Percentiles rank a stretch among this genome's conserved stretches.
These are phyloP conservation scores for Pleurotus cornucopiae DNA, from an alignment of 768 basidiomycete species.

Conservation along the genomic window DNA sequence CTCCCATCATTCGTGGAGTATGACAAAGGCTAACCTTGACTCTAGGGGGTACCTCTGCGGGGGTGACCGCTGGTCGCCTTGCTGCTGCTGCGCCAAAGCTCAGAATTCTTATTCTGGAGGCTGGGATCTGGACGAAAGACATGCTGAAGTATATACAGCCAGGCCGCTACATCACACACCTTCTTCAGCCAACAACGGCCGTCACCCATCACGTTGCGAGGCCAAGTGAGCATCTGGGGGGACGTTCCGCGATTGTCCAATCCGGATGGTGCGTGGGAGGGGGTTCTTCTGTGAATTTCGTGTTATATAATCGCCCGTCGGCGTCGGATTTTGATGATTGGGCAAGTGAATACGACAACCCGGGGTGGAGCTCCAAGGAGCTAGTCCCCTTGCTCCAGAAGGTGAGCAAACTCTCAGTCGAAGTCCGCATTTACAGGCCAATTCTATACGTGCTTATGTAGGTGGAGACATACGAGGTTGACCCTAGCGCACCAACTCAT, in stretches of 20 bases:
- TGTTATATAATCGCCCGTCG: constrained; percentile 14
- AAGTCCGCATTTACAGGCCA: too few species aligned
- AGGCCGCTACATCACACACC: constrained; percentile 25
- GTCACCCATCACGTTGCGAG: constrained; percentile 27
- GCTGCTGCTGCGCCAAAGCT: constrained; percentile 30
- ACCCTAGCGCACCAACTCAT: constrained; percentile 24
- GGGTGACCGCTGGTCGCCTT: constrained; percentile 36
- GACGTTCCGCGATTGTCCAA: constrained; percentile 24
- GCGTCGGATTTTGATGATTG: constrained; percentile 22
- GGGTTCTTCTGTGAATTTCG: constrained; percentile 39
- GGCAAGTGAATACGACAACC: constrained; percentile 14
- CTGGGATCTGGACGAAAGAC: constrained; percentile 31
- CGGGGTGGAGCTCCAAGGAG: constrained; percentile 22
- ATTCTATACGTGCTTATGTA: too few species aligned
- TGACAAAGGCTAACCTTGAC: not conserved
- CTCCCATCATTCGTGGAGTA: not conserved
- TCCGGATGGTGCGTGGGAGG: constrained; percentile 38
- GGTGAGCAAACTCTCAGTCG: constrained; percentile 6
- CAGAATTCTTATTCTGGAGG: constrained; percentile 38
- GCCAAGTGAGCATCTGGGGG: constrained; percentile 20
- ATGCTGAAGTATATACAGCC: constrained; percentile 33
- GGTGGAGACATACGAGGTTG: constrained; percentile 22
- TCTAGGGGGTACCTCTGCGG: constrained; percentile 34
- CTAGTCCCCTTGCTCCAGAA: constrained; percentile 21
- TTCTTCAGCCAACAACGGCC: constrained; percentile 25